Evolutionary conservation across 2,329 filamentous ascomycete genomes (phyloP).

Genomic region (Ceratocystis harringtonii): DNA sequence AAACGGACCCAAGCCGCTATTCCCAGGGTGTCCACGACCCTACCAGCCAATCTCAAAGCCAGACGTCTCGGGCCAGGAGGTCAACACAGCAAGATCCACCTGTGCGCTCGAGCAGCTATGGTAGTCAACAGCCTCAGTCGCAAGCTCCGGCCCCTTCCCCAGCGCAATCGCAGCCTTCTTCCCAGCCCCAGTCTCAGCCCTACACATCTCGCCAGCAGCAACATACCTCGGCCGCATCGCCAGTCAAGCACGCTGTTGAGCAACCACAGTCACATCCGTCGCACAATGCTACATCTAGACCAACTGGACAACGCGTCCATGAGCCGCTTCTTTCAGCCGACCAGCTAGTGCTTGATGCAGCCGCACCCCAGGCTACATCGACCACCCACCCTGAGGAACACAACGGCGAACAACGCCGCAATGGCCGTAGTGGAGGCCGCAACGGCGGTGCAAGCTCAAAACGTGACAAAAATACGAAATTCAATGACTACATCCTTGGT

Average conservation of each 20-base stretch:
- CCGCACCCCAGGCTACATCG: conserved; percentile 32
- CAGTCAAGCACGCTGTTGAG: not conserved
- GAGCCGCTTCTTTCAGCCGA: conserved; percentile 15
- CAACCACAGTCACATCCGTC: not conserved
- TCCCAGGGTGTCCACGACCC: conserved; percentile 23
- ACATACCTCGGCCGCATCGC: conserved; percentile 1
- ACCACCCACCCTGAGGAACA: conserved; percentile 27
- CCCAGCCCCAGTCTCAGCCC: not conserved
- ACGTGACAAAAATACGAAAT: conserved; percentile 61
- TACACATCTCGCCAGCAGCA: conserved; percentile 5
- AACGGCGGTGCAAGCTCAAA: conserved; percentile 22
- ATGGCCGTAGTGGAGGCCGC: conserved; percentile 11
- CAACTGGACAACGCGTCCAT: conserved; percentile 19
- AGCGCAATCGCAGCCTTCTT: not conserved
- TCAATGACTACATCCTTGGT: conserved; percentile 89
- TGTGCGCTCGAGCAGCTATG: conserved; percentile 26
- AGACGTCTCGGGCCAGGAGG: conserved; percentile 18
- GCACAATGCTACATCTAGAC: conserved; percentile 20
- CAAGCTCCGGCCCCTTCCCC: not conserved
- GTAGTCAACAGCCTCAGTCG: conserved; percentile 7
- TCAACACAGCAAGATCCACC: conserved; percentile 25
- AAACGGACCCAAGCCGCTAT: conserved; percentile 10
- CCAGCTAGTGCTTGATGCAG: conserved; percentile 26
- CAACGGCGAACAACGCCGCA: conserved; percentile 18
- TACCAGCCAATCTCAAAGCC: conserved; percentile 8